Evolutionary conservation across 805 yeast species (phyloP).

Genomic region (Zygosaccharomyces bailii): DNA sequence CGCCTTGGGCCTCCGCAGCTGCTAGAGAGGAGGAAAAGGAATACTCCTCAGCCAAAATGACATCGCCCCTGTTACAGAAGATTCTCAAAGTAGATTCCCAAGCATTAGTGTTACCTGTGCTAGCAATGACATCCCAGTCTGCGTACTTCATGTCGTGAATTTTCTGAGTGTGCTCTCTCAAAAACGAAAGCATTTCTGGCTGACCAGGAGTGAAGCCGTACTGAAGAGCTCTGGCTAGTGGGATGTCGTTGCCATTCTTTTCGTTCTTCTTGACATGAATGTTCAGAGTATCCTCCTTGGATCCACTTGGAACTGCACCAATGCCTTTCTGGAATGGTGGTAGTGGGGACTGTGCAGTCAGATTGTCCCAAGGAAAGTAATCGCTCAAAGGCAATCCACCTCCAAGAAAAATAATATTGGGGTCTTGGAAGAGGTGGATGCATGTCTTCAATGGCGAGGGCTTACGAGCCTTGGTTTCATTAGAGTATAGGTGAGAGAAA

Average conservation of each 20-base stretch:
- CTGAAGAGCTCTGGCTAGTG: conserved; percentile 82
- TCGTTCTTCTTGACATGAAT: conserved; percentile 32
- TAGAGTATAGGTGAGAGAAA: conserved; percentile 68
- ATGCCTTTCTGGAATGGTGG: conserved; percentile 81
- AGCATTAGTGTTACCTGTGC: conserved; percentile 86
- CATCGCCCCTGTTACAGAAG: conserved; percentile 73
- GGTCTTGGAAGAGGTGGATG: conserved; percentile 69
- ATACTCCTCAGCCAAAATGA: conserved; percentile 77
- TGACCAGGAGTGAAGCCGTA: conserved; percentile 87
- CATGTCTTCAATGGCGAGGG: conserved; percentile 82
- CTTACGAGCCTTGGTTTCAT: conserved; percentile 71
- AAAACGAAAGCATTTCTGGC: conserved; percentile 60
- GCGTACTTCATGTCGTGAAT: conserved; percentile 47
- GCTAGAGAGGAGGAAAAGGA: conserved; percentile 83
- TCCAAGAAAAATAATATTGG: conserved; percentile 81
- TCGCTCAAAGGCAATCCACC: conserved; percentile 93
- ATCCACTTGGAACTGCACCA: conserved; percentile 50
- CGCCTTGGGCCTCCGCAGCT: conserved; percentile 70
- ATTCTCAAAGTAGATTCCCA: conserved; percentile 83
- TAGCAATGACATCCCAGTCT: conserved; percentile 70
- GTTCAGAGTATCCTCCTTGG: conserved; percentile 28
- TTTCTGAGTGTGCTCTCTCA: conserved; percentile 69
- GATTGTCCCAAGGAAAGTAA: conserved; percentile 85
- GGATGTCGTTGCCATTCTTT: conserved; percentile 56
- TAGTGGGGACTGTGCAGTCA: conserved; percentile 66